Evolutionary conservation across 2,329 filamentous ascomycete species (phyloP), one percentile per base, ranked within the genome.

Genomic region (Pseudogymnoascus sp.): DNA sequence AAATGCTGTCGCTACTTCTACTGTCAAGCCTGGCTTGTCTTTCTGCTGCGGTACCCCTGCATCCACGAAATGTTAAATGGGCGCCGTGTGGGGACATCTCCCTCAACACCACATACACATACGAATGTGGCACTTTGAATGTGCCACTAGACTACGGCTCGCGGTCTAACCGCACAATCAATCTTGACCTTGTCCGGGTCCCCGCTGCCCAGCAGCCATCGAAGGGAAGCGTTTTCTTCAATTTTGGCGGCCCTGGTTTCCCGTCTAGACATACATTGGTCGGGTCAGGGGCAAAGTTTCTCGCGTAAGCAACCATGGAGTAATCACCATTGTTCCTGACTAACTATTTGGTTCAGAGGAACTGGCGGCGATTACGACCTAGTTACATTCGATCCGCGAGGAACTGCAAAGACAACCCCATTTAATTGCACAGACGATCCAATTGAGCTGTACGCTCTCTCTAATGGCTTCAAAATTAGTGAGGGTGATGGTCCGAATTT

Each of bases 321-420:
- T 5, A 12, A 23, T 23, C 5, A 10, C 19, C 3, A 12, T 41
- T 1, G 7, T 41, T 13, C 12, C 2, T 7, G 6, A 23, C 19
- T 41, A 23, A 41, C 6, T 23, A 23, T 41, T 3, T 15, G 58
- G 61, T 65, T 62, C 2, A 48, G 41, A 3, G 28, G 63, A 3
- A 63, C 60, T 15, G 64, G 63, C 7, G 64, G 63, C 2, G 34
- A 61, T 4, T 65, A 63, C 19, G 64, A 65, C 37, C 45, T 65
- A 18, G 61, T 65, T 5, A 62, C 63, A 39, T 65, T 60, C 39
- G 64, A 65, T 41, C 60, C 64, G 12, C 60, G 64, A 34, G 64
- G 64, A 12, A 60, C 39, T 12, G 63, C 59, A 21, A 23, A 45
- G 7, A 59, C 61, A 2, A 61, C 34, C 2, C 64, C 64, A 2